These are phyloP conservation scores for Glycine tomentella DNA, from an alignment of 306 rosid species.

Conservation along the genomic window DNA sequence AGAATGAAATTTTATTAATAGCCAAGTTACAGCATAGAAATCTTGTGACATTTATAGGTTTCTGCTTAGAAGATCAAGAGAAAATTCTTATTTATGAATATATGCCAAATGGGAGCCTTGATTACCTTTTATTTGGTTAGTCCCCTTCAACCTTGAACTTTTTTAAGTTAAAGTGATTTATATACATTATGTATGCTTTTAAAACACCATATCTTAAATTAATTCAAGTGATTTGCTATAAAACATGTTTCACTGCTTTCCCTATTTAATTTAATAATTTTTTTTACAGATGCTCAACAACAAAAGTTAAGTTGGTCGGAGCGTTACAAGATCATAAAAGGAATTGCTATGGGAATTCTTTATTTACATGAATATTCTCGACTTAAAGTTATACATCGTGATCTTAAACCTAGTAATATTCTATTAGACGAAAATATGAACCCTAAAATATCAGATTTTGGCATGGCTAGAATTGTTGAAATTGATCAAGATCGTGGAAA, in stretches of 20 bases:
- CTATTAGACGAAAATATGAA: constrained; percentile 54
- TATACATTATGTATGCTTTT: background rate
- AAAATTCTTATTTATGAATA: constrained; percentile 46
- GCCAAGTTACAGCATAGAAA: constrained; percentile 46
- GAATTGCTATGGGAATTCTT: constrained; percentile 52
- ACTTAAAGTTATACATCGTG: constrained; percentile 48
- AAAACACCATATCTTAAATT: background rate
- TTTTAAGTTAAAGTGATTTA: background rate
- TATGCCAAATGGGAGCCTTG: constrained; percentile 43
- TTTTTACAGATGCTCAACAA: constrained; percentile 23
- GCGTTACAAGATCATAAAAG: constrained; percentile 46
- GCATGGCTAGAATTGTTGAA: constrained; percentile 52
- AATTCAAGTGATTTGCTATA: background rate
- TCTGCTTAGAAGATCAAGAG: constrained; percentile 38
- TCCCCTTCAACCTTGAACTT: background rate
- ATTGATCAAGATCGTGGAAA: constrained; percentile 41
- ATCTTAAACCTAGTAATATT: constrained; percentile 50
- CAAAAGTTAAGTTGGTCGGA: constrained; percentile 45
- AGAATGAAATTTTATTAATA: constrained; percentile 42
- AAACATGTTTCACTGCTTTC: background rate
- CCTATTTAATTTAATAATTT: background rate
- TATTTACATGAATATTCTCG: constrained; percentile 65
- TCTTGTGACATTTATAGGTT: constrained; percentile 27
- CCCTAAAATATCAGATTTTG: constrained; percentile 67
- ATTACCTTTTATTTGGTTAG: constrained; percentile 43